phyloP scores from a whole-genome alignment of 2,329 filamentous ascomycete genomes.

The Cladophialophora yegresii region DNA sequence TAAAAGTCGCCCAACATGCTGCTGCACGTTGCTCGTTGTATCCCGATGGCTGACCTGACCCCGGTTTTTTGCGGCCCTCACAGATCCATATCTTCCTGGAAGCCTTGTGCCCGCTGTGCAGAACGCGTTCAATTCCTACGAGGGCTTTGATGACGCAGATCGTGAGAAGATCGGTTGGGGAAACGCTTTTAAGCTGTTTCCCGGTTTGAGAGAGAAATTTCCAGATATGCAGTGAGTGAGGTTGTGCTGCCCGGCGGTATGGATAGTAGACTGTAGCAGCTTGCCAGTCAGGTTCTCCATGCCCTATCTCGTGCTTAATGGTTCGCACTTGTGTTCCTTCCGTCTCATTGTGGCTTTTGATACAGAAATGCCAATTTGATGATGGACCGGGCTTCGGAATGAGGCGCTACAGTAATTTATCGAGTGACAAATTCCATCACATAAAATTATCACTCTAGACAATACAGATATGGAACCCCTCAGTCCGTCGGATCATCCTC shows the following conservation, averaged over 20 bases:
- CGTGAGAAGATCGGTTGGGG: constrained; percentile 35
- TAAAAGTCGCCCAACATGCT: too few relatives aligned
- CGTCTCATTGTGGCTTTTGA: background rate
- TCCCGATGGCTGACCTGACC: background rate
- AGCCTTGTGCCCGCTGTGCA: background rate
- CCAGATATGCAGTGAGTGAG: background rate
- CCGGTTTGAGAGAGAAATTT: constrained; percentile 17
- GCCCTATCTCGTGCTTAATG: background rate
- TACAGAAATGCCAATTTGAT: background rate
- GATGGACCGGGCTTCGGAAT: background rate
- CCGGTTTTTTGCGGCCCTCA: background rate
- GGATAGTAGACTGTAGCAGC: background rate
- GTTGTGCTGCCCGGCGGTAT: too few relatives aligned
- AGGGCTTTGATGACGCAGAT: constrained; percentile 33
- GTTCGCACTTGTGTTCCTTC: background rate
- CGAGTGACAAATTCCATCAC: background rate
- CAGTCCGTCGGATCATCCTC: background rate
- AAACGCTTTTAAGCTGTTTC: constrained; percentile 38
- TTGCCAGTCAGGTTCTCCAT: background rate
- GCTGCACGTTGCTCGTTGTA: background rate
- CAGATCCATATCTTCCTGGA: constrained; percentile 6
- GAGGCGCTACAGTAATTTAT: background rate
- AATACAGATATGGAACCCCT: background rate
- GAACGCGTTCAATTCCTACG: constrained; percentile 21
- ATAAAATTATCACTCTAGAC: background rate